Percentiles rank a stretch among this genome's conserved stretches.
These are phyloP conservation scores for Henckelia pumila DNA, from an alignment of 257 asterid genomes.

Conservation along the genomic window DNA sequence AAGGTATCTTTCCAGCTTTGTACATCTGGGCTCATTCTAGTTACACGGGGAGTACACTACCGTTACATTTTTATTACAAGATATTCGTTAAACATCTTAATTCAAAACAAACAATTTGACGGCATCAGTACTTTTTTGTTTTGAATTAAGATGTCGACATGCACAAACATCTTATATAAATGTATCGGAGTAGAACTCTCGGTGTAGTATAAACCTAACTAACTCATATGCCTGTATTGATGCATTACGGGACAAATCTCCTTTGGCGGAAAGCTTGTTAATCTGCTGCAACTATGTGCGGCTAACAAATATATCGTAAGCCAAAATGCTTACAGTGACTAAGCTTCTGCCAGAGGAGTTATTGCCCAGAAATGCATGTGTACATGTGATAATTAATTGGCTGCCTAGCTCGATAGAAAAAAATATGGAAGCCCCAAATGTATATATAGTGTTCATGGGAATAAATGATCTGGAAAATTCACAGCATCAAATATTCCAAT, in stretches of 20 bases:
- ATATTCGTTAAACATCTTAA: too few species aligned
- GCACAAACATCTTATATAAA: too few species aligned
- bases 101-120: too few species aligned
- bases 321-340: not conserved
- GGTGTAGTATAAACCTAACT: too few species aligned
- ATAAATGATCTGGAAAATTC: not conserved
- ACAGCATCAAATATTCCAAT: not conserved
- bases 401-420: too few species aligned
- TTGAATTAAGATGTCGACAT: too few species aligned
- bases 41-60: too few species aligned
- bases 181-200: too few species aligned
- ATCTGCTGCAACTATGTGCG: not conserved
- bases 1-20: too few species aligned
- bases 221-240: not conserved
- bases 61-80: too few species aligned
- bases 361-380: slow-evolving; percentile 2
- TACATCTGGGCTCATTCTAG: too few species aligned
- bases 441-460: not conserved
- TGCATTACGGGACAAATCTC: slow-evolving; percentile 15
- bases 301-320: not conserved
- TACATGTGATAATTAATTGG: not conserved
- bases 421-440: not conserved
- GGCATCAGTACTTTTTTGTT: too few species aligned
- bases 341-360: slow-evolving; percentile 14
- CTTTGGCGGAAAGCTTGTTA: slow-evolving; percentile 3